Evolutionary conservation across 2,329 filamentous ascomycete species (phyloP).

Genomic region (Venturia aucupariae): DNA sequence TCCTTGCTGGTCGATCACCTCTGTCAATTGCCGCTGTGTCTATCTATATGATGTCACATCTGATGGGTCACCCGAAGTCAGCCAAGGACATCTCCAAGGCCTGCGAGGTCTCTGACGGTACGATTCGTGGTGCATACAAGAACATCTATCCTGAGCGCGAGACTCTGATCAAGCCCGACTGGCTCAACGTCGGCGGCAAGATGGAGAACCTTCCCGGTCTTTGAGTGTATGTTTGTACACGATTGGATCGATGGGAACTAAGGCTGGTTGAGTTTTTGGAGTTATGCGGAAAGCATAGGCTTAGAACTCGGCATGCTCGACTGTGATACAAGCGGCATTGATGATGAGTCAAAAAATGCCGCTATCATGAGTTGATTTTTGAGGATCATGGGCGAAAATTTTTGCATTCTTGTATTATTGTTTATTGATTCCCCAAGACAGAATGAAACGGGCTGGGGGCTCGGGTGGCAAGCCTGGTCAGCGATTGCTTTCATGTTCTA

Average conservation of each 20-base stretch:
- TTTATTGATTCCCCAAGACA: slow-evolving; percentile 1
- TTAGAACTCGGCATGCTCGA: neutral
- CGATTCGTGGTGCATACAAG: slow-evolving; percentile 92
- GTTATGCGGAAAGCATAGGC: neutral
- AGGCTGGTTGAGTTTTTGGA: neutral
- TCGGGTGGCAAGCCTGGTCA: neutral
- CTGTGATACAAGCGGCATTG: neutral
- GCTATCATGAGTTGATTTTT: neutral
- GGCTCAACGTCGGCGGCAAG: slow-evolving; percentile 64
- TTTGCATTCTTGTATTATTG: neutral
- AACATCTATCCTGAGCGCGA: slow-evolving; percentile 69
- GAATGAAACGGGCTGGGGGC: neutral
- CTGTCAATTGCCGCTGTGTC: slow-evolving; percentile 89
- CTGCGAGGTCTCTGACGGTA: slow-evolving; percentile 89
- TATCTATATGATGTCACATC: slow-evolving; percentile 89
- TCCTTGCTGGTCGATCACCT: slow-evolving; percentile 85
- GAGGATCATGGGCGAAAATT: neutral
- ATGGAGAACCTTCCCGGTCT: slow-evolving; percentile 29
- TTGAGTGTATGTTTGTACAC: neutral
- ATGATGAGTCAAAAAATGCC: neutral
- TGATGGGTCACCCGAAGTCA: slow-evolving; percentile 68
- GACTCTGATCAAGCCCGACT: slow-evolving; percentile 63
- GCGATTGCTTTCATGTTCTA: neutral
- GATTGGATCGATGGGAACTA: neutral
- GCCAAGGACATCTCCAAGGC: slow-evolving; percentile 82